phyloP scores from a whole-genome alignment of 768 basidiomycete species.

The Hygrocybe punicea region DNA sequence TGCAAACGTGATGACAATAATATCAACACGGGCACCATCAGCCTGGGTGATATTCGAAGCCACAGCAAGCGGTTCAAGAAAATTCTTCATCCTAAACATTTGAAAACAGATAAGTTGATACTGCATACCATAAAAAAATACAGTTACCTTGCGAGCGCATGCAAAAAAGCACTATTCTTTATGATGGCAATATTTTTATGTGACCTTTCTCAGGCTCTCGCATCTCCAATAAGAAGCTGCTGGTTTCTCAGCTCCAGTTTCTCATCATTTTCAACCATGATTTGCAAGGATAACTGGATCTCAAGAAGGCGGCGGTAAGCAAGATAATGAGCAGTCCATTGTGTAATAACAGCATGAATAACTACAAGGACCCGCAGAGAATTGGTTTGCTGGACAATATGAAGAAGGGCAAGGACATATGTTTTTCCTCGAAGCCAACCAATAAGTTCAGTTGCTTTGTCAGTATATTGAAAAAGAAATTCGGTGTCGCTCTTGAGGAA shows the following conservation, averaged over 20 bases:
- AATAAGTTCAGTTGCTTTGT: constrained; percentile 36
- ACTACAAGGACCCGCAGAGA: constrained; percentile 17
- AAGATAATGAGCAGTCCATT: constrained; percentile 37
- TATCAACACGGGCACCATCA: constrained; percentile 28
- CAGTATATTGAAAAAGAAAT: constrained; percentile 17
- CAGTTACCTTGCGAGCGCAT: constrained; percentile 25
- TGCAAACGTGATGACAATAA: constrained; percentile 32
- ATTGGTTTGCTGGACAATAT: constrained; percentile 16
- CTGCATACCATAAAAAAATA: background rate
- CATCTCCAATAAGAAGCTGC: constrained; percentile 23
- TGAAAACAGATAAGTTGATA: constrained; percentile 5
- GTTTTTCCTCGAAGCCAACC: constrained; percentile 40
- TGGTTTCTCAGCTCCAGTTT: constrained; percentile 6
- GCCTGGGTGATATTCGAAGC: constrained; percentile 30
- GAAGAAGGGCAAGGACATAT: constrained; percentile 29
- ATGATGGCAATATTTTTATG: constrained; percentile 28
- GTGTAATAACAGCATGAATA: constrained; percentile 33
- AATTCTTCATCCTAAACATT: constrained; percentile 22
- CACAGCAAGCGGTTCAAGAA: constrained; percentile 32
- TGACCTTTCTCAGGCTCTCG: constrained; percentile 23
- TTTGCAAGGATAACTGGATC: constrained; percentile 16
- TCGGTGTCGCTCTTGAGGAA: constrained; percentile 31
- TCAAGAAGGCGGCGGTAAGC: constrained; percentile 33
- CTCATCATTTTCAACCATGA: constrained; percentile 19
- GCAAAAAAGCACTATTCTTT: constrained; percentile 30